phyloP scores from a whole-genome alignment of 108 stramenopile genomes.

The Cyclotella baltica region DNA sequence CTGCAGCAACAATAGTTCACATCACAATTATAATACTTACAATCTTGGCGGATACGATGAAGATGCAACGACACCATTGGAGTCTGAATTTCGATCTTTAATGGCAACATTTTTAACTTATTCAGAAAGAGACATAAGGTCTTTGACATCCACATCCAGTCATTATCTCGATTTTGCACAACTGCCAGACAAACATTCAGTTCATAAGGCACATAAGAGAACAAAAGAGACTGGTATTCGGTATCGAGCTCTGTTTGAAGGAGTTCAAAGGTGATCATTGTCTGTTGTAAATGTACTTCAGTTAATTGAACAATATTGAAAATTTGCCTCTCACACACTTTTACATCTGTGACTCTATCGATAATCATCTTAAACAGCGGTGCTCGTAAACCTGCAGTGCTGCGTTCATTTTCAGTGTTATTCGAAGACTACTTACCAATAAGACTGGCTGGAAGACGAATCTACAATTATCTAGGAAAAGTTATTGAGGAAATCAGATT shows the following conservation, averaged over 20 bases:
- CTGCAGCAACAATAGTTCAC: background rate
- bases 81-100: slow-evolving; percentile 44
- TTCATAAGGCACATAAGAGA: slow-evolving; percentile 12
- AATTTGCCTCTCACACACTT: background rate
- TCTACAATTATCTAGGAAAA: slow-evolving; percentile 55
- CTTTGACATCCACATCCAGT: slow-evolving; percentile 48
- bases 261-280: slow-evolving; percentile 49
- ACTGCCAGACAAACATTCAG: background rate
- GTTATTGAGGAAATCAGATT: slow-evolving; percentile 62
- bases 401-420: slow-evolving; percentile 78
- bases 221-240: slow-evolving; percentile 51
- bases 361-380: slow-evolving; percentile 24
- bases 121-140: slow-evolving; percentile 49
- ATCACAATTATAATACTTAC: background rate
- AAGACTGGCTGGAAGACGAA: slow-evolving; percentile 76
- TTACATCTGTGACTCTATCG: background rate
- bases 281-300: too few species aligned
- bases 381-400: slow-evolving; percentile 67
- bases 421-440: slow-evolving; percentile 83
- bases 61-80: slow-evolving; percentile 35
- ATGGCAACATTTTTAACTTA: slow-evolving; percentile 44
- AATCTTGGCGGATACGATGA: slow-evolving; percentile 31
- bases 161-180: slow-evolving; percentile 28
- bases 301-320: background rate
- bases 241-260: slow-evolving; percentile 64